Conservation (phyloP, 2,329 filamentous ascomycete species). For the Hortaea sp. region DNA sequence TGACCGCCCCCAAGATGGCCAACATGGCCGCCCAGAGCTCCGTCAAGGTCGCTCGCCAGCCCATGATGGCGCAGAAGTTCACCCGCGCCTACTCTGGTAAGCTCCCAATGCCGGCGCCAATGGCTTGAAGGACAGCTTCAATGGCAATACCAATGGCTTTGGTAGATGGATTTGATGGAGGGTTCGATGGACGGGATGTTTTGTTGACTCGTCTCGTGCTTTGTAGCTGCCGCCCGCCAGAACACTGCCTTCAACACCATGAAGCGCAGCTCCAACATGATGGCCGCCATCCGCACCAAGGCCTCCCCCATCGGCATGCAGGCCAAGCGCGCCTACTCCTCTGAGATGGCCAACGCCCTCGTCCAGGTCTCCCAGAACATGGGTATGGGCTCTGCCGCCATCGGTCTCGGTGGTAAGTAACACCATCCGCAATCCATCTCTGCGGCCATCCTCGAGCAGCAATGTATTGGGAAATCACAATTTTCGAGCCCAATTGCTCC, state of each 20-base stretch:
- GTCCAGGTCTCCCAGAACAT: constrained; percentile 86
- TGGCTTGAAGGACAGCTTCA: not conserved
- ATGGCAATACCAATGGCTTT: not conserved
- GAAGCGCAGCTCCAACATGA: constrained; percentile 56
- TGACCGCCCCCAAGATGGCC: constrained; percentile 69
- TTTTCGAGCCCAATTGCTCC: not conserved
- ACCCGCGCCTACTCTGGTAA: constrained; percentile 67
- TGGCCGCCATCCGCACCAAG: constrained; percentile 21
- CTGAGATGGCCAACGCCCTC: constrained; percentile 79
- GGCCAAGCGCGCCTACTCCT: constrained; percentile 62
- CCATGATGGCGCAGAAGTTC: constrained; percentile 52
- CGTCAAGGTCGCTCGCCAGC: constrained; percentile 62
- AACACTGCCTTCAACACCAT: constrained; percentile 59
- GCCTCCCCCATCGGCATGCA: constrained; percentile 37
- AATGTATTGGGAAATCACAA: not conserved
- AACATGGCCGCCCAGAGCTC: constrained; percentile 56
- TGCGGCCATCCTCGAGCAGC: not conserved
- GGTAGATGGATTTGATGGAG: not conserved
- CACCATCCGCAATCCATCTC: not conserved
- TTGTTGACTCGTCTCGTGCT: constrained; percentile 3
- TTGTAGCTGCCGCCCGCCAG: constrained; percentile 23
- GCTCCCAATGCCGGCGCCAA: constrained; percentile 23
- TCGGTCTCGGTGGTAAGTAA: constrained; percentile 54
- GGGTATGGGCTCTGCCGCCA: constrained; percentile 80
- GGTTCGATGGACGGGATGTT: not conserved